Evolutionary conservation across 352 stramenopile genomes (phyloP), one percentile per base, ranked within the genome.

Genomic region (Thalassiosira hispida): DNA sequence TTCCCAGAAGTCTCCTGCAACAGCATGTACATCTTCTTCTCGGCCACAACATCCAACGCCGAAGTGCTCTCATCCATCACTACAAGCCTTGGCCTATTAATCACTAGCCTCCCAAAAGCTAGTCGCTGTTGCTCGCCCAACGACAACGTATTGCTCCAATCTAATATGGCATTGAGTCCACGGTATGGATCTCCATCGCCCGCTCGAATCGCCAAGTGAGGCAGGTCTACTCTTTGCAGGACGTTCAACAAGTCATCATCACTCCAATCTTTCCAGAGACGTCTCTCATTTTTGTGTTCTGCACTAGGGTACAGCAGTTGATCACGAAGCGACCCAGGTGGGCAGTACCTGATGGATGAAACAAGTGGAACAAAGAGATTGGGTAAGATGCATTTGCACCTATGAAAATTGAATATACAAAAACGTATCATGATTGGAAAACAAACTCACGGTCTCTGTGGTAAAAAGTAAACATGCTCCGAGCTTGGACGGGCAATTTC

Each of bases 71-170:
- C 92, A 65, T 86, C 93, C 33, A 96, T 69, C 33, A 96, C 89
- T 3, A 94, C 90, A 0, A 96, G 69, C n/a, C 56, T 66, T 27
- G 93, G 92, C 55, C 84, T 31, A 79, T 95, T 95, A 14, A 94
- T 83, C 7, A 97, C 63, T 1, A 97, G 62, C 25, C 94, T 83
- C 0, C 85, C 93, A 85, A 97, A 97, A 8, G 92, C 90, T 9
- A 97, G 70, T 12, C 94, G 68, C 67, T 97, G 94, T 78, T 97
- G 94, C 63, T 97, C 94, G n/a, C 94, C 94, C 46, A 97, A 72
- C 2, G 85, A 94, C 0, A 97, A 76, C 23, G 79, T 93, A 63
- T 95, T 94, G 16, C 74, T 84, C 93, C 92, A 97, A 83, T 97
- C 92, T 11, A 92, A 57, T 4, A 91, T 77, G 2, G 81, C 63